A percentile compares a stretch with the other conserved stretches of the same genome.
Evolutionary conservation across 176 grass and related monocot species (phyloP).

Genomic region (Triticum timopheevii): DNA sequence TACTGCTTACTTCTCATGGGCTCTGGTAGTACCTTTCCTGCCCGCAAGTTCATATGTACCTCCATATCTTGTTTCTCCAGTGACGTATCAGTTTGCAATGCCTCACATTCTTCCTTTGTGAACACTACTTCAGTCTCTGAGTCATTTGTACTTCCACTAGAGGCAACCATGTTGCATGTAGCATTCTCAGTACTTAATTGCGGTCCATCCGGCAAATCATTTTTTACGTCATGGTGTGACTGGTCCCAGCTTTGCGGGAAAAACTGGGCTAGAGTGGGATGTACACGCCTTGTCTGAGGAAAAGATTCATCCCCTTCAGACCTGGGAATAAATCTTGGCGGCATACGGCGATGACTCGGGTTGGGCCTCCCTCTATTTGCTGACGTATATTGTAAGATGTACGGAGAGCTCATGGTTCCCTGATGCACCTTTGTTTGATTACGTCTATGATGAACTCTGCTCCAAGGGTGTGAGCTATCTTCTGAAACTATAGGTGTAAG

Average conservation of each 20-base stretch:
- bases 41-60: not conserved
- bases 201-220: too few relatives aligned
- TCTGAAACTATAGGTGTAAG: not conserved
- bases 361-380: not conserved
- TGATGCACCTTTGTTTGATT: not conserved
- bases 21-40: not conserved
- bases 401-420: not conserved
- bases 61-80: not conserved
- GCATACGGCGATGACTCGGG: not conserved
- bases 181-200: too few relatives aligned
- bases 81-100: not conserved
- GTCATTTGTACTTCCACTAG: not conserved
- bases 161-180: not conserved
- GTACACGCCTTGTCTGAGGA: accelerated
- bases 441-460: not conserved
- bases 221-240: too few relatives aligned
- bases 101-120: not conserved
- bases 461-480: not conserved
- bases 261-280: not conserved
- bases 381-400: not conserved
- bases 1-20: not conserved
- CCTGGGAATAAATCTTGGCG: not conserved
- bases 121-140: not conserved
- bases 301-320: not conserved
- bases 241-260: not conserved